Evolutionary conservation across 495 filamentous ascomycete genomes (phyloP).

Genomic region (Oleoguttula mirabilis): DNA sequence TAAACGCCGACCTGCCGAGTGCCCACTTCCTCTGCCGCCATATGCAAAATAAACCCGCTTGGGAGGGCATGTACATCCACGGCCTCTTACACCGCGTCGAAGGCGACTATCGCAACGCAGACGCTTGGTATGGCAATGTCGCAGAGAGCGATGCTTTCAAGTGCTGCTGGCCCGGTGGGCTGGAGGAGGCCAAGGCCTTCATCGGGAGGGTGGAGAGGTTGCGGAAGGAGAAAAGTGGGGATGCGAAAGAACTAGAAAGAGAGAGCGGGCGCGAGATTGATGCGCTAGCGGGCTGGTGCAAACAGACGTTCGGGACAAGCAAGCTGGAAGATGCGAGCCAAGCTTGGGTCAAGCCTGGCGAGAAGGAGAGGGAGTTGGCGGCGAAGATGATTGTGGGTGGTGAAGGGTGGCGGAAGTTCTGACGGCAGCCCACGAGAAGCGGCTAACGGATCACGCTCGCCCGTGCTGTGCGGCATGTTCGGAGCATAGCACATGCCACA

Average conservation of each 20-base stretch:
- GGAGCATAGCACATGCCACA: too few species aligned
- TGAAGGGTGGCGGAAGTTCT: constrained; percentile 22
- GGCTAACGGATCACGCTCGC: not conserved
- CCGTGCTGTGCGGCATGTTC: too few species aligned
- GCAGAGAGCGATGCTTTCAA: constrained; percentile 24
- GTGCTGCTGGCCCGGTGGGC: constrained; percentile 17
- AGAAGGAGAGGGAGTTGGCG: constrained; percentile 27
- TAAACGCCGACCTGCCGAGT: constrained; percentile 35
- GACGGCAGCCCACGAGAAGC: not conserved
- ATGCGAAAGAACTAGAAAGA: constrained; percentile 20
- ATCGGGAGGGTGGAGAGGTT: constrained; percentile 24
- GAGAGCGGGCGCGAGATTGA: constrained; percentile 28
- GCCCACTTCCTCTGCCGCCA: constrained; percentile 39
- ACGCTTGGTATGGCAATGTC: constrained; percentile 35
- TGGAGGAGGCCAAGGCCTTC: constrained; percentile 14
- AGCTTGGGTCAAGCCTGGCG: constrained; percentile 29
- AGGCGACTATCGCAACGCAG: constrained; percentile 35
- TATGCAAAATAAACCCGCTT: constrained; percentile 36
- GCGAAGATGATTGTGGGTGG: constrained; percentile 21
- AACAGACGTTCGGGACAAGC: constrained; percentile 27
- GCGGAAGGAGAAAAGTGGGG: constrained; percentile 19
- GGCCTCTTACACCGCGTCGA: constrained; percentile 36
- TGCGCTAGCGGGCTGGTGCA: constrained; percentile 29
- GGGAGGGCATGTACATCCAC: constrained; percentile 38
- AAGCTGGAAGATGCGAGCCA: constrained; percentile 27